These are phyloP conservation scores for Ailanthus altissimus DNA, from an alignment of 345 rosid species.

Conservation along the genomic window DNA sequence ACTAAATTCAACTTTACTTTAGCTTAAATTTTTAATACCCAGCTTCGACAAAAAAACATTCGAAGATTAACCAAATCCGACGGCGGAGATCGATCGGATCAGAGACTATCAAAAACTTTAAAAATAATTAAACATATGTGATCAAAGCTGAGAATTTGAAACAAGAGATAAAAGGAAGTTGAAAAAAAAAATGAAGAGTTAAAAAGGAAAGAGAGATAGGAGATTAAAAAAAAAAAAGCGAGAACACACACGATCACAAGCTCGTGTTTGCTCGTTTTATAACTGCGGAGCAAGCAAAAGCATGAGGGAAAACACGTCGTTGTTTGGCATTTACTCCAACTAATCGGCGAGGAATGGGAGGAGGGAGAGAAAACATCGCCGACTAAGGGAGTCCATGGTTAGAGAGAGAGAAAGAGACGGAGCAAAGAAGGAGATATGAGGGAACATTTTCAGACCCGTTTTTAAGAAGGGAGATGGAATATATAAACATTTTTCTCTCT, in stretches of 20 bases:
- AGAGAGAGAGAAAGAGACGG: constrained; percentile 3
- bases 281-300: neutral
- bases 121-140: constrained; percentile 7
- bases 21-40: neutral
- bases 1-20: constrained; percentile 11
- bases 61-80: constrained; percentile 21
- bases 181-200: neutral
- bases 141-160: constrained; percentile 4
- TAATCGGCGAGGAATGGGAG: constrained; percentile 14
- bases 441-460: constrained; percentile 41
- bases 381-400: constrained; percentile 22
- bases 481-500: constrained; percentile 43
- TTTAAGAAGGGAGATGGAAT: constrained; percentile 35
- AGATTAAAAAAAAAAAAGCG: neutral
- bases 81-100: constrained; percentile 28
- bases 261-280: neutral
- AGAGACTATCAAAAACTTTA: constrained; percentile 14
- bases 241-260: neutral
- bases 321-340: constrained; percentile 23
- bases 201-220: constrained; percentile 18
- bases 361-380: constrained; percentile 32
- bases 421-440: constrained; percentile 29
- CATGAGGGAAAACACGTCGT: constrained; percentile 29
- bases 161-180: neutral
- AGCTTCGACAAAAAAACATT: constrained; percentile 25